phyloP scores from a whole-genome alignment of 768 basidiomycete species.

The Suillus paluster region DNA sequence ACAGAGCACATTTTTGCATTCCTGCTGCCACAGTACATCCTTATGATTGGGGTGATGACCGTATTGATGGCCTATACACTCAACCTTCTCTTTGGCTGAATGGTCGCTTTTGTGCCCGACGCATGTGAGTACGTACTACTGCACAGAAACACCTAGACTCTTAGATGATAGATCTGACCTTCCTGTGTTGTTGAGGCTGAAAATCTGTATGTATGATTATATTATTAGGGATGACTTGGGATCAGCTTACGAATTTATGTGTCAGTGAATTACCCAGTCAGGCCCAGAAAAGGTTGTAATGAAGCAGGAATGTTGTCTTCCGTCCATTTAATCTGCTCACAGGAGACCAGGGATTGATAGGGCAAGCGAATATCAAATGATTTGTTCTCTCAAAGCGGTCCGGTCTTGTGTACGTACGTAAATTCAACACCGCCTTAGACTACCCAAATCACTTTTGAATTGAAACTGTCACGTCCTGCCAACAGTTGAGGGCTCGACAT shows the following conservation, averaged over 20 bases:
- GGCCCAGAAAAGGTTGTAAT: background rate
- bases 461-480: background rate
- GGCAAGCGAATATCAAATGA: background rate
- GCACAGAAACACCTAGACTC: background rate
- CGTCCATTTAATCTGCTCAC: background rate
- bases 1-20: slow-evolving; percentile 41
- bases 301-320: background rate
- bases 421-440: background rate
- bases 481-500: background rate
- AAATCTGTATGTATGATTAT: background rate
- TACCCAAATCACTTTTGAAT: background rate
- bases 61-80: background rate
- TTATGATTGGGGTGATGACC: slow-evolving; percentile 2
- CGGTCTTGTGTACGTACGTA: background rate
- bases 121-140: too few relatives aligned
- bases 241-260: background rate
- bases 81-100: background rate
- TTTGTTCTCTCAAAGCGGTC: background rate
- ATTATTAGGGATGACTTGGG: background rate
- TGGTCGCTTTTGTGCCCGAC: background rate
- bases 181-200: background rate
- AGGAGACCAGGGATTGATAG: too few relatives aligned
- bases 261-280: background rate
- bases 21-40: slow-evolving; percentile 4
- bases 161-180: background rate